Base-by-base conservation (phyloP, 2,329 filamentous ascomycete species). In the Fusarium hainanense region DNA sequence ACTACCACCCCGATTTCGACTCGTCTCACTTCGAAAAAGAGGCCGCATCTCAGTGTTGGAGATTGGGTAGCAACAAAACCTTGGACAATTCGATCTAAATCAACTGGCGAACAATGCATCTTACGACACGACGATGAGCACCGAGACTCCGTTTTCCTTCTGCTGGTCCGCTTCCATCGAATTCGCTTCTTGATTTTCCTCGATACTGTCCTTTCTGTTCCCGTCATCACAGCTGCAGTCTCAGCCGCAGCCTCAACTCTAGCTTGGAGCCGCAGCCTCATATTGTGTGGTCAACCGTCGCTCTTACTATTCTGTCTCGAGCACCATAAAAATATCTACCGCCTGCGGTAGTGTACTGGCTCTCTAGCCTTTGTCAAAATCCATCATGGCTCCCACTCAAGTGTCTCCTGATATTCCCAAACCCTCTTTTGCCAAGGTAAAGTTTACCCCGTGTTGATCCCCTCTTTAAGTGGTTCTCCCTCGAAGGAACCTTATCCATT, bases 391-490 rank as follows among this genome's bases (percentile, higher is more conserved):
- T 66, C 81, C 84, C 48, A 77, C 82, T 58, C 81, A 82, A 74
- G 79, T 84, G 72, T 79, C 82, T 72, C 75, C 83, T 67, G 85
- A 86, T 70, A 70, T 82, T 58, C 81, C 82, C 55, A 89, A 88
- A 80, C 86, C 90, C 73, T 93, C 91, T 44, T 94, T 94, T 84
- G 92, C 92, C 80, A 93, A 92, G 87, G 92, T 93, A 82, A 56
- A 49, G 43, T 48, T 23, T 57, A 42, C 51, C 51, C 54, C 56
- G 27, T 66, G 30, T 34, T 59, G 28, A 23, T 54, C 55, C 51
- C 54, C 55, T 54, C 52, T 57, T 48, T 51, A 44, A 58, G 66
- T 66, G 48, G 52, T 54, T 52, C 37, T 58, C 41, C 47, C 23
- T 52, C 23, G 30, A 40, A 48, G 47, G 51, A 48, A 40, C 59